Base-by-base conservation (phyloP, 192 early-diverging fungal genomes). In the Glomus cerebriforme region DNA sequence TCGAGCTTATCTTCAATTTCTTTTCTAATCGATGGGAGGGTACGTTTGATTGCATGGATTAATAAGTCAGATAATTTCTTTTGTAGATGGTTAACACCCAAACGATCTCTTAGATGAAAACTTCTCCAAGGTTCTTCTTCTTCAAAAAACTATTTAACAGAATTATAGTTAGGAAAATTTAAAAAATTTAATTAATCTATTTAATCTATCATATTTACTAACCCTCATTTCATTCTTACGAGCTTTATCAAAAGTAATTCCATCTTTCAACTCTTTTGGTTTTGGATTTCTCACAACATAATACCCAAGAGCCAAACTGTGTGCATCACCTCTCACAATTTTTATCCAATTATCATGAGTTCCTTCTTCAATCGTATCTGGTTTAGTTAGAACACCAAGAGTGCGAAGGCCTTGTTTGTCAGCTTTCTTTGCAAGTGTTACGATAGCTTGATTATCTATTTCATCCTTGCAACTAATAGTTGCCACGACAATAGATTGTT, bases 301-400 rank as follows among this genome's bases (percentile, higher is more conserved):
- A 58, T 89, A 89, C 2, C 87, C 88, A 19, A 88, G 81, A 34
- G 82, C 81, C 5, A 89, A 81, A 24, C 67, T 34, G 68, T 87
- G 87, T 22, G 82, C 71, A 60, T 89, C 81, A 13, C 87, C 88
- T 19, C 85, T 64, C 39, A 90, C 66, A 43, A 89, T 84, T 54
- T 77, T 81, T 31, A 88, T 58, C 87, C 87, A 89, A 5, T 78
- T 67, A 32, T 88, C 83, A 68, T 88, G 84, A 5, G 84, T 87
- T 17, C 81, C 87, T 7, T 77, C 43, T 73, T 90, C 89, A 29
- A 90, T 89, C 12, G 86, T 87, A 72, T 87, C 89, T 34, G 89
- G 88, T 73, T 91, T 90, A 24, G 89, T 91, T 26, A 90, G 79
- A 34, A 90, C 89, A 27, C 87, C 89, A 26, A 90, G 80, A 13